phyloP scores from a whole-genome alignment of 2,329 filamentous ascomycete genomes.

The Passalora sequoiae region DNA sequence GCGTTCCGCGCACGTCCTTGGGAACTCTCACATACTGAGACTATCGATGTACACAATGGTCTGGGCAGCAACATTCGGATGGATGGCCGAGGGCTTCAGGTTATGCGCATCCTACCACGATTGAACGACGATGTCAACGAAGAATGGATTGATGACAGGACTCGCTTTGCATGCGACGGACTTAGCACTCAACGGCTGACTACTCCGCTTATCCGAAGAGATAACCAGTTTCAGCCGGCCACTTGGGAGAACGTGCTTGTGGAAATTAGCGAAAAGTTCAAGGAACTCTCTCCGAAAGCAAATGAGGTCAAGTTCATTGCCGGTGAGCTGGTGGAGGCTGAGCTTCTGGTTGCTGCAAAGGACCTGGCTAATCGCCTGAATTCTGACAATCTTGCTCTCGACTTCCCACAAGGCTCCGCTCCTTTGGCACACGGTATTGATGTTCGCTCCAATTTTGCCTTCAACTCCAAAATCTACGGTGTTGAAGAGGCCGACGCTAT shows the following conservation, averaged over 20 bases:
- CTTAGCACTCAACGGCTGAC: slow-evolving; percentile 94
- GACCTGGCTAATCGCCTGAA: slow-evolving; percentile 94
- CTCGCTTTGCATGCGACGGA: slow-evolving; percentile 91
- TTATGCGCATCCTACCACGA: slow-evolving; percentile 88
- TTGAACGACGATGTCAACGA: slow-evolving; percentile 98
- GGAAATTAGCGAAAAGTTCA: slow-evolving; percentile 77
- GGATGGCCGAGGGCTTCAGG: slow-evolving; percentile 87
- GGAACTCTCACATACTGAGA: slow-evolving; percentile 95
- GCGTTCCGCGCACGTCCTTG: slow-evolving; percentile 94
- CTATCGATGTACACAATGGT: slow-evolving; percentile 87
- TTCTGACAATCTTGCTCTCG: slow-evolving; percentile 90
- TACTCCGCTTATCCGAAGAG: slow-evolving; percentile 79
- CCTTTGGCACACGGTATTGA: slow-evolving; percentile 91
- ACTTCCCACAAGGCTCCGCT: slow-evolving; percentile 76
- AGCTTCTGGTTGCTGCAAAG: slow-evolving; percentile 93
- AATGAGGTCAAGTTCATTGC: slow-evolving; percentile 96
- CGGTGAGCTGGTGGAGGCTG: slow-evolving; percentile 84
- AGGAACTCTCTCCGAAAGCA: slow-evolving; percentile 71
- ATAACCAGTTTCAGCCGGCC: slow-evolving; percentile 85
- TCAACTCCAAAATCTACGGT: slow-evolving; percentile 92
- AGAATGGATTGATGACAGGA: slow-evolving; percentile 99
- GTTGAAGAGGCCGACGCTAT: slow-evolving; percentile 92
- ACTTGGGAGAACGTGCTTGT: slow-evolving; percentile 94
- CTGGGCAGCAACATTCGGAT: slow-evolving; percentile 92
- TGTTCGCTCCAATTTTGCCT: slow-evolving; percentile 87